phyloP scores from a whole-genome alignment of 345 rosid species.

The Raphanus sativus region DNA sequence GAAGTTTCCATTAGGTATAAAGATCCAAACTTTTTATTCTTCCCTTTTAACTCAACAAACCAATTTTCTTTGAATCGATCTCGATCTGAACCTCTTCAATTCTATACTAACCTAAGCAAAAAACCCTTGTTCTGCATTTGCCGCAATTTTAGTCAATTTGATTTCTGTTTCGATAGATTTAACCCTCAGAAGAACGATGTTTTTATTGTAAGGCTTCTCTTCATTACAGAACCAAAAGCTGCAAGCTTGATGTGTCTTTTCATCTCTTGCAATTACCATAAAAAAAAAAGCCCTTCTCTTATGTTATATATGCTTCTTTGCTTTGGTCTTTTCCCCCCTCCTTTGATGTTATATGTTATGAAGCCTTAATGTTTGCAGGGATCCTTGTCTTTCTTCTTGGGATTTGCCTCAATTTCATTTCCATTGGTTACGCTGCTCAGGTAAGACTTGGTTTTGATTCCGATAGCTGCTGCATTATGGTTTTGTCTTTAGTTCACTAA shows the following conservation, averaged over 20 bases:
- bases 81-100: conserved; percentile 30
- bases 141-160: background rate
- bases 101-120: background rate
- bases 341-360: conserved; percentile 15
- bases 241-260: background rate
- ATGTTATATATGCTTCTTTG: background rate
- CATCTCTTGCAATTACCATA: no score
- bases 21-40: conserved; percentile 8
- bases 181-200: background rate
- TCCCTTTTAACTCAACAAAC: conserved; percentile 1
- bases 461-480: background rate
- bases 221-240: background rate
- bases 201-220: background rate
- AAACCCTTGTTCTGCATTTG: no score
- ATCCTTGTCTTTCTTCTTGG: conserved; percentile 81
- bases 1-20: conserved; percentile 20
- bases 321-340: conserved; percentile 27
- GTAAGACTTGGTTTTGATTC: conserved; percentile 38
- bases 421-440: conserved; percentile 99
- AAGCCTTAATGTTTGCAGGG: conserved; percentile 51
- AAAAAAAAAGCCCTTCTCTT: background rate
- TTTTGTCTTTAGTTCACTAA: background rate
- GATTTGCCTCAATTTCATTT: conserved; percentile 94
- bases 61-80: conserved; percentile 21
- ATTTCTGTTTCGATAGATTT: conserved; percentile 13